These are phyloP conservation scores for Vigna trinervia DNA, from an alignment of 306 rosid genomes.

Conservation along the genomic window DNA sequence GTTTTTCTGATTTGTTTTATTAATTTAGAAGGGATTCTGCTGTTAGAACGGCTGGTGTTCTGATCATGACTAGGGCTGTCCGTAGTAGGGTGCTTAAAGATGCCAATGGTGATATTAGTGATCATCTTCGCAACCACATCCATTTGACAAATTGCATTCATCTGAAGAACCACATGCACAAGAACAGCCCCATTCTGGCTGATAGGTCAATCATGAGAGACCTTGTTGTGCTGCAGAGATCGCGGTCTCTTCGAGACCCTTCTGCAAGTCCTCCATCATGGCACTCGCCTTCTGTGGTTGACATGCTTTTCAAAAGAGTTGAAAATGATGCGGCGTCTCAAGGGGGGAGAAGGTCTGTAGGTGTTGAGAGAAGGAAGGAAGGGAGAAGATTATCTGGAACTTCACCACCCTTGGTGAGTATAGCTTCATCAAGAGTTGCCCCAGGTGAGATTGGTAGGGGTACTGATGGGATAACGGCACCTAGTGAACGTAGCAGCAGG, in stretches of 20 bases:
- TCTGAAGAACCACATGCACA: constrained; percentile 99
- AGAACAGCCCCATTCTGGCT: constrained; percentile 88
- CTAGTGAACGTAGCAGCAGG: constrained; percentile 66
- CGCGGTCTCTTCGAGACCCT: constrained; percentile 93
- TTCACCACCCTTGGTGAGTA: constrained; percentile 70
- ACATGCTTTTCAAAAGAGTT: constrained; percentile 68
- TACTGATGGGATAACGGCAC: constrained; percentile 52
- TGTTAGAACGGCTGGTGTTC: constrained; percentile 52
- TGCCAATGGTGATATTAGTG: constrained; percentile 95
- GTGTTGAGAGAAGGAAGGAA: constrained; percentile 70
- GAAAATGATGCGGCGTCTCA: constrained; percentile 64
- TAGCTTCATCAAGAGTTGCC: constrained; percentile 73
- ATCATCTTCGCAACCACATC: constrained; percentile 94
- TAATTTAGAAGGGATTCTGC: constrained; percentile 53
- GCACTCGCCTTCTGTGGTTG: constrained; percentile 88
- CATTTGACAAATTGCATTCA: constrained; percentile 98
- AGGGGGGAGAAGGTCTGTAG: constrained; percentile 83
- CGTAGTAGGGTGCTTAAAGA: constrained; percentile 92
- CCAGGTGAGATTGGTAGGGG: constrained; percentile 66
- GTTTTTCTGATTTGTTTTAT: constrained; percentile 49
- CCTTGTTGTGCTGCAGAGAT: constrained; percentile 88
- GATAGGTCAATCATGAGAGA: constrained; percentile 95
- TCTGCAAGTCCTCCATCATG: constrained; percentile 98
- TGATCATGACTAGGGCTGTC: constrained; percentile 97
- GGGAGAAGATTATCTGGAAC: constrained; percentile 69